These are phyloP conservation scores for Paramarasmius palmivorus DNA, from an alignment of 1,284 basidiomycete species.

Conservation along the genomic window DNA sequence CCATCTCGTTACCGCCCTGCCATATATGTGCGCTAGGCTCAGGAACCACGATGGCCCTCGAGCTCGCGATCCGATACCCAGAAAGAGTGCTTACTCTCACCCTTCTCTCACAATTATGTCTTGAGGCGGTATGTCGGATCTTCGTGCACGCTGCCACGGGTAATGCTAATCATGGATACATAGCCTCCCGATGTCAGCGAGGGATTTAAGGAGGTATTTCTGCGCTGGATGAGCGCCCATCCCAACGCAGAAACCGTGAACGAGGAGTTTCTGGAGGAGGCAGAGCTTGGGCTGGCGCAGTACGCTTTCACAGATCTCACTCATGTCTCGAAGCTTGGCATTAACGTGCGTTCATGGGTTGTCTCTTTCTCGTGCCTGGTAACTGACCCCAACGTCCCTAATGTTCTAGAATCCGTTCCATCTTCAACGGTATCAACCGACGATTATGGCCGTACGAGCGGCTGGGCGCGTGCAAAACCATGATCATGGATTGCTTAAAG, in stretches of 20 bases:
- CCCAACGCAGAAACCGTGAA: slow-evolving; percentile 3
- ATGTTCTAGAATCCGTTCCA: background rate
- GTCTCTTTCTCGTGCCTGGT: background rate
- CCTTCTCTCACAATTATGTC: slow-evolving; percentile 14
- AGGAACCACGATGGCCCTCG: slow-evolving; percentile 13
- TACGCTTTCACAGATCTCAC: slow-evolving; percentile 7
- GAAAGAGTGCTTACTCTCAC: slow-evolving; percentile 11
- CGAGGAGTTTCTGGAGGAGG: slow-evolving; percentile 8
- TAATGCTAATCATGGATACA: background rate
- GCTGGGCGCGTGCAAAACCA: background rate
- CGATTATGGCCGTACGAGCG: background rate
- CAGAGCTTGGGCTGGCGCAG: slow-evolving; percentile 9
- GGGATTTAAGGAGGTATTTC: slow-evolving; percentile 6
- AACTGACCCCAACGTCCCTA: background rate
- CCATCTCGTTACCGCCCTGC: slow-evolving; percentile 15
- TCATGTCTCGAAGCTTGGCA: slow-evolving; percentile 3
- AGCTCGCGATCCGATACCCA: slow-evolving; percentile 13
- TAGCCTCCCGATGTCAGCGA: slow-evolving; percentile 8
- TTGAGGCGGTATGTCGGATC: slow-evolving; percentile 11
- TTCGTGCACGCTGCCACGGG: background rate
- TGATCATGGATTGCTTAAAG: slow-evolving; percentile 13
- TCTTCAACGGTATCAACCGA: background rate
- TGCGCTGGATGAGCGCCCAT: slow-evolving; percentile 6
- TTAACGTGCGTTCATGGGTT: slow-evolving; percentile 2
- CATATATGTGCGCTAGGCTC: slow-evolving; percentile 13